Conservation (phyloP, 257 asterid species). For the Plectranthus barbatus region DNA sequence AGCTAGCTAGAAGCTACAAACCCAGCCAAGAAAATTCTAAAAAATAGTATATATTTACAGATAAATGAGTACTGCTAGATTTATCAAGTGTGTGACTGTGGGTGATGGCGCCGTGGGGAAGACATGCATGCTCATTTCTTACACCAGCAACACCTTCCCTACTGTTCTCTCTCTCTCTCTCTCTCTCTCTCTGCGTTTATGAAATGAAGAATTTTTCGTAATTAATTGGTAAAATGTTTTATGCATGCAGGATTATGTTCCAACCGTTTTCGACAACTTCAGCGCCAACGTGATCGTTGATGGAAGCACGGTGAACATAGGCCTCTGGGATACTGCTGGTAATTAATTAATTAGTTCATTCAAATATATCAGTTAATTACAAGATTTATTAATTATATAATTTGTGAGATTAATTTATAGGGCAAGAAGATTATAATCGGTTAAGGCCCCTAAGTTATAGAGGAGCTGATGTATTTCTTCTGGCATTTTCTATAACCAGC, state of each 20-base stretch:
- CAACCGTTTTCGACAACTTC: too few species aligned
- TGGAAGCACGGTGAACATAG: constrained; percentile 72
- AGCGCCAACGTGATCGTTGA: too few species aligned
- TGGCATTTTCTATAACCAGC: constrained; percentile 67
- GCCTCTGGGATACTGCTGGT: constrained; percentile 94
- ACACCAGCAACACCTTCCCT: constrained; percentile 54
- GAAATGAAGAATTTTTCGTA: too few species aligned
- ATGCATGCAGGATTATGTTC: constrained; percentile 58
- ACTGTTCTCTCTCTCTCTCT: constrained; percentile 39
- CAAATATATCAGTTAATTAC: too few species aligned
- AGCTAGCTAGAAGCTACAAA: background rate
- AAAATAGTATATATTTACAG: constrained; percentile 28
- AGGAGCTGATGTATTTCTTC: constrained; percentile 74
- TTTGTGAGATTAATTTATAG: constrained; percentile 31
- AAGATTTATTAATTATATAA: too few species aligned
- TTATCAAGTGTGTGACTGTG: constrained; percentile 69
- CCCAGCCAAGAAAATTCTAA: background rate
- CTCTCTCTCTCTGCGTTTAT: too few species aligned
- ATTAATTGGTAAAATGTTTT: too few species aligned
- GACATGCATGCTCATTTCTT: too few species aligned
- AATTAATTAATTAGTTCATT: background rate
- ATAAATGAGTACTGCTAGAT: too few species aligned
- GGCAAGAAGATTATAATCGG: constrained; percentile 85
- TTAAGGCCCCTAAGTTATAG: constrained; percentile 72
- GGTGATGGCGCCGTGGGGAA: constrained; percentile 90